phyloP scores from a whole-genome alignment of 2,329 filamentous ascomycete species.

The Pyrenochaeta sp. region DNA sequence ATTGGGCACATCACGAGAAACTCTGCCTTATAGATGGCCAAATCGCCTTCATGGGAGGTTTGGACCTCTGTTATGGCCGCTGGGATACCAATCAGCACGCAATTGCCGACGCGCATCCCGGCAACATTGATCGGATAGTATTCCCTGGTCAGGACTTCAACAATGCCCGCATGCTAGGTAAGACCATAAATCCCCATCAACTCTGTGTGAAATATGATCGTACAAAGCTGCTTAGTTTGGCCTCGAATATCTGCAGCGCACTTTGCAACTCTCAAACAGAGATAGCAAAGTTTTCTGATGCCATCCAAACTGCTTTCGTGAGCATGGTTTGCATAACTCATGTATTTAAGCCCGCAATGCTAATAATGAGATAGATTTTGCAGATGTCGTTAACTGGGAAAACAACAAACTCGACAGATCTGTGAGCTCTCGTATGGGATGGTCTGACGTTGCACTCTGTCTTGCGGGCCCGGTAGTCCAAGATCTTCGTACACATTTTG shows the following conservation, averaged over 20 bases:
- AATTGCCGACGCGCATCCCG: slow-evolving; percentile 84
- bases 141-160: slow-evolving; percentile 95
- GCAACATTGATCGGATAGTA: slow-evolving; percentile 76
- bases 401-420: slow-evolving; percentile 87
- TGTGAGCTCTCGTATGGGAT: slow-evolving; percentile 85
- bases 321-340: not conserved
- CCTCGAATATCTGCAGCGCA: not conserved
- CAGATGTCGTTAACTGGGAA: slow-evolving; percentile 78
- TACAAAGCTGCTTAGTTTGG: not conserved
- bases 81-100: slow-evolving; percentile 89
- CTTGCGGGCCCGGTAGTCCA: slow-evolving; percentile 77
- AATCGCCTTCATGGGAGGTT: slow-evolving; percentile 87
- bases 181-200: slow-evolving; percentile 10
- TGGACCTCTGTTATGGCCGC: slow-evolving; percentile 86
- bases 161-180: slow-evolving; percentile 81
- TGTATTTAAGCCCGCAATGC: not conserved
- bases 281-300: not conserved
- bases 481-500: slow-evolving; percentile 80
- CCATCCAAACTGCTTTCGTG: not conserved
- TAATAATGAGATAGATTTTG: slow-evolving; percentile 64
- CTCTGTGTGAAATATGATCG: not conserved
- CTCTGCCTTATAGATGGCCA: slow-evolving; percentile 82
- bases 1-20: slow-evolving; percentile 96
- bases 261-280: not conserved
- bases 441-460: slow-evolving; percentile 86